These are phyloP conservation scores for Pyrenula aspistea DNA, from an alignment of 495 filamentous ascomycete species.

Conservation along the genomic window DNA sequence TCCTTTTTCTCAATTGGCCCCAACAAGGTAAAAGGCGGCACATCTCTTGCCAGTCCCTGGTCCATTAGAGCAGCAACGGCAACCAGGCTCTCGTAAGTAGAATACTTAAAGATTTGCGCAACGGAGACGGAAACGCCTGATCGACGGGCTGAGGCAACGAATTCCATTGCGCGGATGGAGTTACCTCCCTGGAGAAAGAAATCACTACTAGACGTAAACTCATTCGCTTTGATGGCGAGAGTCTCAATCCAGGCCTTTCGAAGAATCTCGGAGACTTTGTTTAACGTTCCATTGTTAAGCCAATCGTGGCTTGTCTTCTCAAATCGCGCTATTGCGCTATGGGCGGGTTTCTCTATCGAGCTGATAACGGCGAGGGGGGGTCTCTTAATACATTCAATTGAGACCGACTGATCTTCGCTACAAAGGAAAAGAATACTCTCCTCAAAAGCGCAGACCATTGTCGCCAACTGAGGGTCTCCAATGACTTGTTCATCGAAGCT, in stretches of 20 bases:
- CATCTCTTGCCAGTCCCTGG: background rate
- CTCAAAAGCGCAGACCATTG: too few species aligned
- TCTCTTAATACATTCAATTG: too few species aligned
- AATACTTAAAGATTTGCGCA: slow-evolving; percentile 35
- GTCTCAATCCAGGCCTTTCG: slow-evolving; percentile 29
- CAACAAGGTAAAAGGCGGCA: slow-evolving; percentile 11
- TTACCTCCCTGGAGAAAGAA: slow-evolving; percentile 45
- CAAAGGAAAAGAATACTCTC: too few species aligned
- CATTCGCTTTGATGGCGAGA: slow-evolving; percentile 14
- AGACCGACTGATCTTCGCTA: too few species aligned
- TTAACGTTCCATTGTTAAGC: too few species aligned
- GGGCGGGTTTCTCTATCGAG: too few species aligned
- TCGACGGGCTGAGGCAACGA: slow-evolving; percentile 34
- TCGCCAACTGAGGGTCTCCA: too few species aligned
- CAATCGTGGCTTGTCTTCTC: too few species aligned
- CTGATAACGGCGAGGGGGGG: too few species aligned
- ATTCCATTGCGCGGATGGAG: slow-evolving; percentile 43
- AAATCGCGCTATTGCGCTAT: too few species aligned
- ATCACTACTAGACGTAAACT: background rate
- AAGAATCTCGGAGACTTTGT: too few species aligned
- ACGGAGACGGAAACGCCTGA: slow-evolving; percentile 34
- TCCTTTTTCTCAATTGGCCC: slow-evolving; percentile 35
- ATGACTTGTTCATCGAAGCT: too few species aligned
- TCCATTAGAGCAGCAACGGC: slow-evolving; percentile 12
- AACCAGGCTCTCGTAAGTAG: slow-evolving; percentile 34